A percentile compares a stretch with the other conserved stretches of the same genome.
Evolutionary conservation across 768 basidiomycete genomes (phyloP).

Genomic region (Boletus reticuloceps): DNA sequence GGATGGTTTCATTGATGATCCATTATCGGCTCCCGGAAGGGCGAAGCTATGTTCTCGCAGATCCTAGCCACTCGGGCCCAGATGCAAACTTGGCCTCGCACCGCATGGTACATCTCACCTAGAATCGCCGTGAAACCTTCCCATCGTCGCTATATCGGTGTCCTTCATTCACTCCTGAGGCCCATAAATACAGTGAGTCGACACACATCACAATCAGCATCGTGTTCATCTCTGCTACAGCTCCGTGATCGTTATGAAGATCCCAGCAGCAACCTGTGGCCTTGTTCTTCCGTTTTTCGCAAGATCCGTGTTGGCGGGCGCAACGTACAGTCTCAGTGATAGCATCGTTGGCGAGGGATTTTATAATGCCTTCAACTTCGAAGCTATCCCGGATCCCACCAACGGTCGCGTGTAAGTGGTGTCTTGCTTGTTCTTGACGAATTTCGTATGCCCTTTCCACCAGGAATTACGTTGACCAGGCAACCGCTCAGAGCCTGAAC

Average conservation of each 20-base stretch:
- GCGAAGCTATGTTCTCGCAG: neutral
- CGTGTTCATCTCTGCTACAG: neutral
- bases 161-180: neutral
- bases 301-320: slow-evolving; percentile 17
- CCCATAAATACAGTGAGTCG: slow-evolving; percentile 10
- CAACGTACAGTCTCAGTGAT: slow-evolving; percentile 27
- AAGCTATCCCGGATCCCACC: slow-evolving; percentile 37
- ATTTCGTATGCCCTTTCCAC: neutral
- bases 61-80: neutral
- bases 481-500: slow-evolving; percentile 26
- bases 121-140: neutral
- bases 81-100: neutral
- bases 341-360: slow-evolving; percentile 30
- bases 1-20: neutral
- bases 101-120: slow-evolving; percentile 5
- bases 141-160: neutral
- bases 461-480: slow-evolving; percentile 34
- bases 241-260: slow-evolving; percentile 15
- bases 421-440: neutral
- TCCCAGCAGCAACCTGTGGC: neutral
- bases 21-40: neutral
- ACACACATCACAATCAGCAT: neutral
- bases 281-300: slow-evolving; percentile 15
- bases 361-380: slow-evolving; percentile 30
- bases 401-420: slow-evolving; percentile 34